A percentile compares a stretch with the other conserved stretches of the same genome.
Conservation (phyloP, 805 yeast genomes). For the Ascoidea rubescens region DNA sequence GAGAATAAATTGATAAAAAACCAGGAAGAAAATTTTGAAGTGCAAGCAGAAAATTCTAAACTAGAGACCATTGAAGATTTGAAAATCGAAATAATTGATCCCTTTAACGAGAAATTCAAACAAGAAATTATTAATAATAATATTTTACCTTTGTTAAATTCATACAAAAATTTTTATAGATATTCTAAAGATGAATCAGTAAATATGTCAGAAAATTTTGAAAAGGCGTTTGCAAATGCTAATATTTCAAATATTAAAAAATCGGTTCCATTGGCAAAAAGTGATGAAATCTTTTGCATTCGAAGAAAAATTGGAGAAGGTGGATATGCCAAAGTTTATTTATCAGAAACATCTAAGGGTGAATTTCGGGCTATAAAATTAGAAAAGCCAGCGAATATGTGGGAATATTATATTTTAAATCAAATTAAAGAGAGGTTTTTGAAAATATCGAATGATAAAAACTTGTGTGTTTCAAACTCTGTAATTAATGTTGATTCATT, state of each 20-base stretch:
- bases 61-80: background rate
- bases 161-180: background rate
- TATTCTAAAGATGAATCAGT: background rate
- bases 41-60: background rate
- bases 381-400: constrained; percentile 51
- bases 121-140: background rate
- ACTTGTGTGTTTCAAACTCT: constrained; percentile 18
- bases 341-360: constrained; percentile 50
- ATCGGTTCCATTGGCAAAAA: constrained; percentile 10
- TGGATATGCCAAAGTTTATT: constrained; percentile 66
- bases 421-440: constrained; percentile 33
- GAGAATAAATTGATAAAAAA: background rate
- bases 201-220: too few species aligned
- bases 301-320: constrained; percentile 49
- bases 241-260: background rate
- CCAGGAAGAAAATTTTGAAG: background rate
- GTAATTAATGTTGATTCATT: constrained; percentile 38
- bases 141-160: background rate
- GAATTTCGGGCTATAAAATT: constrained; percentile 53
- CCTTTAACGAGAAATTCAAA: background rate
- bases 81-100: background rate
- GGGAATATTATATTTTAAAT: constrained; percentile 71
- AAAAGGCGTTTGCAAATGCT: too few species aligned
- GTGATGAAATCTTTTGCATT: constrained; percentile 21
- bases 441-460: constrained; percentile 7